Base-by-base conservation (phyloP, 2,329 filamentous ascomycete genomes). In the Cladophialophora carrionii region DNA sequence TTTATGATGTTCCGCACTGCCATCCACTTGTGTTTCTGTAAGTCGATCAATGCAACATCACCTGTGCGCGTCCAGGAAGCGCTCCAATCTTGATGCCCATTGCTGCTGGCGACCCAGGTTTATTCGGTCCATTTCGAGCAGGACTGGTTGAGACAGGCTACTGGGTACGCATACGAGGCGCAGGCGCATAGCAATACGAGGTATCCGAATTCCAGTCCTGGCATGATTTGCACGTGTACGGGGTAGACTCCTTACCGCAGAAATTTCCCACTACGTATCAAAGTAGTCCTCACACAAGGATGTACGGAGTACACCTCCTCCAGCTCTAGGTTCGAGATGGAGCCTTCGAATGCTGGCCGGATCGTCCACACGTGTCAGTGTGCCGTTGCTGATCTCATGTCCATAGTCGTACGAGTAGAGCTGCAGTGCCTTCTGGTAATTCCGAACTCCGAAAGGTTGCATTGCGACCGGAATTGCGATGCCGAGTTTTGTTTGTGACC, bases 361-460 rank as follows among this genome's bases (percentile, higher is more conserved):
- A 63, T 63, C 61, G 55, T 29, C 61, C 31, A 58, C 61, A 58
- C 61, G 54, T 63, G 55, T 58, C 31, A 31, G 9, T 12, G n/a
- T 24, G 48, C 53, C 17, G 26, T 62, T 62, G 60, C 52, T 62
- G 60, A 62, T 62, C 60, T 26, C 20, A 12, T 32, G 24, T 37
- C 34, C 12, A 41, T 7, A 41, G 34, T 20, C 24, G 8, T 51
- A 43, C 37, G 37, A 43, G n/a, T n/a, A n/a, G n/a, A n/a, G 37
- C 17, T 43, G 37, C 37, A n/a, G 17, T n/a, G 37, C 37, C 17
- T 8, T 43, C 37, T 43, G 37, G 37, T 8, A 14, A n/a, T 8
- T 43, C 17, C 37, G 14, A 6, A n/a, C 8, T 8, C 37, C 14
- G 14, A 43, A 52, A 52, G 48, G 48, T 26, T 52, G 48, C 48